phyloP scores from a whole-genome alignment of 305 asterid species.

The Fraxinus paxiana region DNA sequence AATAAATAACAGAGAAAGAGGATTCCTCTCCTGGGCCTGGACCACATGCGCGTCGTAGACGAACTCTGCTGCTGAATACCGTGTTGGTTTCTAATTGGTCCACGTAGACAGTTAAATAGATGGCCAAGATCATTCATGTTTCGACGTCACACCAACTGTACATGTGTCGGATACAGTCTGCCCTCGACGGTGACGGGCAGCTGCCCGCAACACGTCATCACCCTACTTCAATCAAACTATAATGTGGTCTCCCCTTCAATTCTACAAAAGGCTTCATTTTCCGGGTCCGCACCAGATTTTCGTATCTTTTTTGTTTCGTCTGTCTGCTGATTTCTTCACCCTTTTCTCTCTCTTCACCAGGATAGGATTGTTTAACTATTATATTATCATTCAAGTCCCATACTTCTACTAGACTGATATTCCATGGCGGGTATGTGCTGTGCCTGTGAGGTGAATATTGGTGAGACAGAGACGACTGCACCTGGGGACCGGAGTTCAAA shows the following conservation, averaged over 20 bases:
- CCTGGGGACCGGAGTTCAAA: conserved; percentile 51
- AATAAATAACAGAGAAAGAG: not conserved
- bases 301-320: conserved; percentile 14
- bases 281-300: conserved; percentile 26
- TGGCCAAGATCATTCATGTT: conserved; percentile 43
- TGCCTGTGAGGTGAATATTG: conserved; percentile 50
- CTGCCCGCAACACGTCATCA: conserved; percentile 51
- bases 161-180: conserved; percentile 56
- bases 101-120: conserved; percentile 41
- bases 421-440: conserved; percentile 64
- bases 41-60: conserved; percentile 68
- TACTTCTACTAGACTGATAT: not conserved
- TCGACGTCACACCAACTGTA: conserved; percentile 55
- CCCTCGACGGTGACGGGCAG: conserved; percentile 85
- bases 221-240: conserved; percentile 27
- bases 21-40: not conserved
- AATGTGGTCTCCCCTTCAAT: conserved; percentile 29
- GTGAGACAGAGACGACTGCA: conserved; percentile 55
- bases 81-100: conserved; percentile 45
- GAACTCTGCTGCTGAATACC: not conserved
- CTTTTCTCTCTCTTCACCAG: not conserved
- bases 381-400: not conserved
- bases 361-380: not conserved
- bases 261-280: conserved; percentile 5
- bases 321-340: not conserved